Percentiles rank a stretch among this genome's conserved stretches.
Evolutionary conservation across 1,284 basidiomycete genomes (phyloP).

Genomic region (Boletellus sp.): DNA sequence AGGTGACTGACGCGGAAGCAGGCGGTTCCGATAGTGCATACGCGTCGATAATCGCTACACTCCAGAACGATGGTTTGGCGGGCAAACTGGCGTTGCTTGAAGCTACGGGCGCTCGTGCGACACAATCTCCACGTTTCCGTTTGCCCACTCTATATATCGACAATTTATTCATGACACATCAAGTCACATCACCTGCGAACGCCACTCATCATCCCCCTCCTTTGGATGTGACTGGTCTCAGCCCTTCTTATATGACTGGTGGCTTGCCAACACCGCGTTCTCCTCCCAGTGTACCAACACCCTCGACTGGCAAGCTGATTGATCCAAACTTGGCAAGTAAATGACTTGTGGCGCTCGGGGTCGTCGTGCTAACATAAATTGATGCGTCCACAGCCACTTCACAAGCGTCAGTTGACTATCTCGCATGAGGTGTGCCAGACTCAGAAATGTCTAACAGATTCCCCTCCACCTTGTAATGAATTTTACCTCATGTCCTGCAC

Average conservation of each 20-base stretch:
- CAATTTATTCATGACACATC: conserved; percentile 60
- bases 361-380: conserved; percentile 13
- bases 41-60: conserved; percentile 44
- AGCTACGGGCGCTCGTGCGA: conserved; percentile 42
- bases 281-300: conserved; percentile 29
- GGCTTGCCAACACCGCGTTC: conserved; percentile 57
- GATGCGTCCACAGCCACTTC: conserved; percentile 40
- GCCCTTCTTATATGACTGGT: conserved; percentile 40
- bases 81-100: conserved; percentile 68
- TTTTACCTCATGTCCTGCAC: conserved; percentile 75
- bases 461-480: conserved; percentile 77
- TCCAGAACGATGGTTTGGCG: conserved; percentile 59
- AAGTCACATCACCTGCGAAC: conserved; percentile 35
- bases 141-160: conserved; percentile 55
- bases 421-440: background rate
- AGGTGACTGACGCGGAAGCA: conserved; percentile 15
- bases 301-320: conserved; percentile 41
- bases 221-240: conserved; percentile 39
- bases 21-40: conserved; percentile 46
- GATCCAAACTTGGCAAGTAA: conserved; percentile 51
- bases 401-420: conserved; percentile 42
- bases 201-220: conserved; percentile 41
- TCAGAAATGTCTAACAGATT: conserved; percentile 23
- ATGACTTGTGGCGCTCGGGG: conserved; percentile 6
- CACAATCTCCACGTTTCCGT: conserved; percentile 47